Percentiles rank a stretch among this genome's conserved stretches.
Evolutionary conservation across 805 yeast species (phyloP).

Genomic region (Sugiyamaella americana): DNA sequence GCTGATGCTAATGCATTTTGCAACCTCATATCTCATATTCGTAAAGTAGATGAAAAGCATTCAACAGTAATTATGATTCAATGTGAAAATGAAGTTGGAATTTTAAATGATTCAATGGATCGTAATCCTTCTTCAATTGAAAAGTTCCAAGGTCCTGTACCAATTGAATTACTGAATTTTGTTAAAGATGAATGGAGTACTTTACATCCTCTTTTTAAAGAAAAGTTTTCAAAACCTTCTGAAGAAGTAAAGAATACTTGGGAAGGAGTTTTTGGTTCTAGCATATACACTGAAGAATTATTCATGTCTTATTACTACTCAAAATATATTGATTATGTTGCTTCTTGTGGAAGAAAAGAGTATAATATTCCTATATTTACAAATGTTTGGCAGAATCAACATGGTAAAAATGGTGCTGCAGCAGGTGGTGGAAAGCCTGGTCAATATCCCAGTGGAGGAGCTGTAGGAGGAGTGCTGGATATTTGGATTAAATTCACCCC

Average conservation of each 20-base stretch:
- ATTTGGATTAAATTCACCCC: slow-evolving; percentile 14
- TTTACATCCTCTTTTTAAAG: slow-evolving; percentile 5
- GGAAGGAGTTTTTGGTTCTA: slow-evolving; percentile 14
- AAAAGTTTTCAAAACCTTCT: slow-evolving; percentile 3
- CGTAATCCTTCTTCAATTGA: slow-evolving; percentile 1
- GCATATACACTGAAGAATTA: slow-evolving; percentile 12
- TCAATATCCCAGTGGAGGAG: slow-evolving; percentile 19
- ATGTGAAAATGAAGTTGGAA: slow-evolving; percentile 17
- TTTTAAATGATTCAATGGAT: slow-evolving; percentile 19
- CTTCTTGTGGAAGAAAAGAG: slow-evolving; percentile 8
- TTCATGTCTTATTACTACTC: slow-evolving; percentile 21
- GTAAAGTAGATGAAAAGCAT: slow-evolving; percentile 7
- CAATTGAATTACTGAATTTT: slow-evolving; percentile 4
- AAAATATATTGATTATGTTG: slow-evolving; percentile 13
- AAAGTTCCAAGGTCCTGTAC: slow-evolving; percentile 10
- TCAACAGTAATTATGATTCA: slow-evolving; percentile 18
- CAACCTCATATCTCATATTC: slow-evolving; percentile 12
- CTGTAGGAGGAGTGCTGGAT: slow-evolving; percentile 14
- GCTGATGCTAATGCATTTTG: slow-evolving; percentile 17
- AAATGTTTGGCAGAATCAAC: slow-evolving; percentile 16
- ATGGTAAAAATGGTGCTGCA: slow-evolving; percentile 4
- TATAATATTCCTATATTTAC: slow-evolving; percentile 16
- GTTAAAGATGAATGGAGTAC: background rate
- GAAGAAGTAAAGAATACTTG: slow-evolving; percentile 7
- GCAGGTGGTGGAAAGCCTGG: slow-evolving; percentile 19